These are phyloP conservation scores for Diplodia sapinea DNA, from an alignment of 2,329 filamentous ascomycete genomes.

Conservation along the genomic window DNA sequence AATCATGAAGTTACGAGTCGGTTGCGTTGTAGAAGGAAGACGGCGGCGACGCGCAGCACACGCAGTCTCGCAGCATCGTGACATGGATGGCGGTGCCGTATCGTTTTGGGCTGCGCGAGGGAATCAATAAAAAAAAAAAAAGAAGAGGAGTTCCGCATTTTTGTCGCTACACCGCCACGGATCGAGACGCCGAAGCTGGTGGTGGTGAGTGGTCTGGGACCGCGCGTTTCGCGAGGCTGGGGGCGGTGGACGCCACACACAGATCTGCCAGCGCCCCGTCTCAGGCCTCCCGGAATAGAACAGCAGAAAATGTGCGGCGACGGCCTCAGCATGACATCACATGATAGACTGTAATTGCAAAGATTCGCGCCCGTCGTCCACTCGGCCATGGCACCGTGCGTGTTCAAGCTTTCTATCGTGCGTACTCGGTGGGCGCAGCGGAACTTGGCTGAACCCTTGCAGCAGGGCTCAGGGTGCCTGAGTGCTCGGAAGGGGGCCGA, in stretches of 20 bases:
- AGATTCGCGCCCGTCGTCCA: neutral
- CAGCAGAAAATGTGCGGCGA: conserved; percentile 6
- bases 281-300: conserved; percentile 17
- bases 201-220: conserved; percentile 9
- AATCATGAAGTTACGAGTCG: conserved; percentile 17
- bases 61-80: neutral
- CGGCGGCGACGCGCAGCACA: conserved; percentile 5
- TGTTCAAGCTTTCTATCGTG: conserved; percentile 8
- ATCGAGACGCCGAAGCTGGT: conserved; percentile 1
- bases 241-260: conserved; percentile 3
- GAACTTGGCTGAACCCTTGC: conserved; percentile 25
- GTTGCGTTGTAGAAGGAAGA: conserved; percentile 17
- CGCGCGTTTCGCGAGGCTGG: conserved; percentile 23
- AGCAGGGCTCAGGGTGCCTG: conserved; percentile 10
- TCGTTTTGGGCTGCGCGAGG: neutral
- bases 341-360: conserved; percentile 17
- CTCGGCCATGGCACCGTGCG: neutral
- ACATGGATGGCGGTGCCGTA: neutral
- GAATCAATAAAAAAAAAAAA: conserved; percentile 9
- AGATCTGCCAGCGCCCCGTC: conserved; percentile 12
- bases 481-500: conserved; percentile 7
- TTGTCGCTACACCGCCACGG: conserved; percentile 20
- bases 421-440: conserved; percentile 13
- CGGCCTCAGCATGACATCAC: conserved; percentile 22
- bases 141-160: neutral